Base-by-base conservation (phyloP, 148 eudicot species). In the Nepenthes gracilis region DNA sequence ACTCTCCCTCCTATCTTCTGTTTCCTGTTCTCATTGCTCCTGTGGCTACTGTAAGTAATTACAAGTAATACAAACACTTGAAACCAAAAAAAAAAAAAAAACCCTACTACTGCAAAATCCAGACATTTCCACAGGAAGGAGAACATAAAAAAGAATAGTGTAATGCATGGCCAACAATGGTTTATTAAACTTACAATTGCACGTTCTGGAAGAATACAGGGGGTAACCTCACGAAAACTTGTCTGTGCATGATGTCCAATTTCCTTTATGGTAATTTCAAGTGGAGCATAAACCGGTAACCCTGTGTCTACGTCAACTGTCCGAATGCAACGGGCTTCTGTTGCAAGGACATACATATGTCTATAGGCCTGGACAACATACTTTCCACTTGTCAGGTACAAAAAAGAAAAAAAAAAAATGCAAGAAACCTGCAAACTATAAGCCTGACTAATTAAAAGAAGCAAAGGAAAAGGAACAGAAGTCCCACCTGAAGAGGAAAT, bases 271-370 rank as follows among this genome's bases (percentile, higher is more conserved):
- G 98, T 88, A 64, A 93, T 76, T 76, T 93, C 96, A 66, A 93
- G 83, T 71, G 98, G 98, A 49, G 84, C 96, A 76, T 93, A 93
- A 56, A 88, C 98, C 43, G 98, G 95, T 35, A 93, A 72, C 61
- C 95, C 87, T 7, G 95, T 88, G 72, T 93, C 98, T 53, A 93
- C 98, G 74, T 93, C 98, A 74, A 93, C 83, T 58, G 98, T 88
- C 55, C 86, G 98, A 61, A 93, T 64, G 91, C 96, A 88, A 36
- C 99, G 95, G 67, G 89, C 84, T 83, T 88, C 99, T 12, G 96
- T 86, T 50, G 96, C 99, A 79, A 93, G 94, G 61, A 93, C 99
- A 70, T 93, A 93, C 71, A 93, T 77, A 83, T 93, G 99, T 70
- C 96, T 83, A 67, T 82, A 93, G 53, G 99, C 99, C 99, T 93